phyloP scores from a whole-genome alignment of 495 filamentous ascomycete genomes.

The Penicillium chermesinum region DNA sequence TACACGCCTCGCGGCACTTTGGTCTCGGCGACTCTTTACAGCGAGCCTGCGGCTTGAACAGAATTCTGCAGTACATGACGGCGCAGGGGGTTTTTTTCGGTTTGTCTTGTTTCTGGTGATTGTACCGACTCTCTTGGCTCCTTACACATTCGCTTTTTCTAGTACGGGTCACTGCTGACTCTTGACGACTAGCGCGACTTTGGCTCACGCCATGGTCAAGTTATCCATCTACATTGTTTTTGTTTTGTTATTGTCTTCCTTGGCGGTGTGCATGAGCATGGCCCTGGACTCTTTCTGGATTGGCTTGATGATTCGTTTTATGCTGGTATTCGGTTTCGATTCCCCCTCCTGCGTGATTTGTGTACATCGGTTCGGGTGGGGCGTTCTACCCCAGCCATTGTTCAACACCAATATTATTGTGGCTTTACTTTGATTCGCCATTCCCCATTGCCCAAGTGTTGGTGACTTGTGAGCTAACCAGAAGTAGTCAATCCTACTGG shows the following conservation, averaged over 20 bases:
- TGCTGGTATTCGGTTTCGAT: conserved; percentile 21
- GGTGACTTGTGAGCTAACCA: too few species aligned
- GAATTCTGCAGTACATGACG: conserved; percentile 14
- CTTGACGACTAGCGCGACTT: conserved; percentile 16
- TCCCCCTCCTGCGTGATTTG: conserved; percentile 25
- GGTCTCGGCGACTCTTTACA: conserved; percentile 1
- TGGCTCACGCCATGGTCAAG: conserved; percentile 10
- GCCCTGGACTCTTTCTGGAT: conserved; percentile 7
- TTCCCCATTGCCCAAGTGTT: not conserved
- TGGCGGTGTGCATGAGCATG: conserved; percentile 18
- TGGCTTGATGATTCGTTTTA: conserved; percentile 12
- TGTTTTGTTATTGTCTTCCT: not conserved
- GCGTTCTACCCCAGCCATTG: conserved; percentile 10
- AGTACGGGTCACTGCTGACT: not conserved
- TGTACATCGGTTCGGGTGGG: conserved; percentile 21
- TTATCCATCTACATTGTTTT: conserved; percentile 1
- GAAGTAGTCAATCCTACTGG: too few species aligned
- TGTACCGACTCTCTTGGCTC: not conserved
- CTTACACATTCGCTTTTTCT: conserved; percentile 4
- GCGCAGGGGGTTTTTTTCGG: conserved; percentile 5
- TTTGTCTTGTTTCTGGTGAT: conserved; percentile 2
- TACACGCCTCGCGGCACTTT: conserved; percentile 35
- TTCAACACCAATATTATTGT: conserved; percentile 9
- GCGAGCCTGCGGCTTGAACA: conserved; percentile 3
- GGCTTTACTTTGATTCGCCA: conserved; percentile 3